These are phyloP conservation scores for Calocybe cyanea DNA, from an alignment of 768 basidiomycete species.

Conservation along the genomic window DNA sequence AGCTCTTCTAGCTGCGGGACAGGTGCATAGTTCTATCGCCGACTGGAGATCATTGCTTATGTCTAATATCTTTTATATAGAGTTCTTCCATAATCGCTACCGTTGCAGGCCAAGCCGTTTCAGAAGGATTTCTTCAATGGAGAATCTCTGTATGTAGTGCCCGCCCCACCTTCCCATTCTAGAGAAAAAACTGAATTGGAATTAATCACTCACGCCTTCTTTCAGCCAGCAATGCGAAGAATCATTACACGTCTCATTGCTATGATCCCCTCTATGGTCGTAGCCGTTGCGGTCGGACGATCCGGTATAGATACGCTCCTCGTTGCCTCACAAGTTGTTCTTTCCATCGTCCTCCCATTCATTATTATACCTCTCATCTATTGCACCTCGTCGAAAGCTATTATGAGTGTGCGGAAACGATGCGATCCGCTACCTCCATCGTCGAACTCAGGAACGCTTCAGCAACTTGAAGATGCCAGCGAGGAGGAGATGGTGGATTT, in stretches of 20 bases:
- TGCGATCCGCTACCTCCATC: background rate
- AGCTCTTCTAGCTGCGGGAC: slow-evolving; percentile 80
- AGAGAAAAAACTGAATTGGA: too few relatives aligned
- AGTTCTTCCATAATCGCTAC: slow-evolving; percentile 89
- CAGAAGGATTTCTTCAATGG: slow-evolving; percentile 89
- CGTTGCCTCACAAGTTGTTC: slow-evolving; percentile 81
- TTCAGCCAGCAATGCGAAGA: slow-evolving; percentile 43
- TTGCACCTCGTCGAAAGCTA: slow-evolving; percentile 62
- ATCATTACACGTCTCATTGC: slow-evolving; percentile 78
- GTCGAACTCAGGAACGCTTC: slow-evolving; percentile 2
- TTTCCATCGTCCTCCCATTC: slow-evolving; percentile 83
- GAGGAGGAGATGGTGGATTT: slow-evolving; percentile 51
- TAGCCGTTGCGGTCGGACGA: slow-evolving; percentile 70
- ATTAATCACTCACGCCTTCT: too few relatives aligned
- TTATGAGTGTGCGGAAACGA: slow-evolving; percentile 68
- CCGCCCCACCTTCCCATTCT: too few relatives aligned
- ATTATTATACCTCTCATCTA: slow-evolving; percentile 78
- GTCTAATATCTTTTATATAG: slow-evolving; percentile 24
- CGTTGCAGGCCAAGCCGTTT: slow-evolving; percentile 85
- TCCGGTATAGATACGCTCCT: slow-evolving; percentile 72
- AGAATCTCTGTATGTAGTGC: slow-evolving; percentile 70
- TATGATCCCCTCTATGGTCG: slow-evolving; percentile 76
- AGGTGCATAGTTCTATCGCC: slow-evolving; percentile 34
- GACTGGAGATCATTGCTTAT: too few relatives aligned
- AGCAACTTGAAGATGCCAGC: slow-evolving; percentile 21